phyloP scores from a whole-genome alignment of 805 yeast species.

The Tetrapisispora fleetii region DNA sequence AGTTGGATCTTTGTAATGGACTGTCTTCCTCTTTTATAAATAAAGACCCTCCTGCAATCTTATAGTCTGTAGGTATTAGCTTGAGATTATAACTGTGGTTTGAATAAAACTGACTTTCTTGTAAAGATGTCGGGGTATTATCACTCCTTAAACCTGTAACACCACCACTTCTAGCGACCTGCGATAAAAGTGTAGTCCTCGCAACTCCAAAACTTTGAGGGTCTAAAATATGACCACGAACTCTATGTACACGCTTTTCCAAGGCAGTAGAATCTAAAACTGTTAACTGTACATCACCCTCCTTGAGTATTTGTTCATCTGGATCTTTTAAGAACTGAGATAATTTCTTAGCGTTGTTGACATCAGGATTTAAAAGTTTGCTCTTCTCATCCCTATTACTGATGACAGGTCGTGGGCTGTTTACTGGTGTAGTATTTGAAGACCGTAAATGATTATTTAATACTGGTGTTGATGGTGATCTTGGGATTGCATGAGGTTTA shows the following conservation, averaged over 20 bases:
- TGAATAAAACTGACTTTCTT: constrained; percentile 27
- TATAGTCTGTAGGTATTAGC: constrained; percentile 12
- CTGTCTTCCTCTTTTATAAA: background rate
- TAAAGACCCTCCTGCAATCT: constrained; percentile 7
- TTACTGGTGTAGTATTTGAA: background rate
- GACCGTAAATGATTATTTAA: background rate
- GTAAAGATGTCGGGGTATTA: constrained; percentile 8
- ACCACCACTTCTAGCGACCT: constrained; percentile 37
- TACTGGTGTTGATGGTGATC: constrained; percentile 1
- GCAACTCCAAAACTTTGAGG: constrained; percentile 21
- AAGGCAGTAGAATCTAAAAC: constrained; percentile 38
- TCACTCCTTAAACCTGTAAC: constrained; percentile 34
- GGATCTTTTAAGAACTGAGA: constrained; percentile 39
- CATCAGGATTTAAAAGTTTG: constrained; percentile 31
- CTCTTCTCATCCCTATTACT: background rate
- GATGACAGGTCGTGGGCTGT: background rate
- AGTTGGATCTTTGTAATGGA: background rate
- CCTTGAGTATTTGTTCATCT: constrained; percentile 52
- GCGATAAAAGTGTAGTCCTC: constrained; percentile 34
- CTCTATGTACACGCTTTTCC: constrained; percentile 37
- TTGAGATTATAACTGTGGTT: constrained; percentile 14
- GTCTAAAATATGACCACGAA: constrained; percentile 48
- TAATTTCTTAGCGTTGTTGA: constrained; percentile 52
- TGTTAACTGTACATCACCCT: constrained; percentile 43
- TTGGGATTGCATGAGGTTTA: background rate